Evolutionary conservation across 768 basidiomycete species (phyloP), one percentile per base, ranked within the genome.

Genomic region (Psilocybe tampanensis): DNA sequence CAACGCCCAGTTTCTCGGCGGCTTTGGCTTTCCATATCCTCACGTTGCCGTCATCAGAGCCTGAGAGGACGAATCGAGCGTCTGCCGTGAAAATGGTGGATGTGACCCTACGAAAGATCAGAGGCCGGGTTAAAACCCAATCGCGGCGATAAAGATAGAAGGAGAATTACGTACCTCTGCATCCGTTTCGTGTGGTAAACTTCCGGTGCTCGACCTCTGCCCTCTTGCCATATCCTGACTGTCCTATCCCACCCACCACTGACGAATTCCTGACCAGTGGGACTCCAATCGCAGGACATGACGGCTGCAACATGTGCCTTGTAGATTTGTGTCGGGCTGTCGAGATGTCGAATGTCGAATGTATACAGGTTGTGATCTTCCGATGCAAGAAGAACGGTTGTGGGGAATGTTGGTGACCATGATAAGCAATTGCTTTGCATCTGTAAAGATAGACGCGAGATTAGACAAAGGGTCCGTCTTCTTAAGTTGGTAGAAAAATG

Each of bases 311-410:
- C 96, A 70, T 99, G 97, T 0, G 87, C 95, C 73, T 98, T 98
- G 82, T 96, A 98, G 23, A 98, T 91, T 59, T 96, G 92, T 1
- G 86, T 92, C 3, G 97, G 94, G 1, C 83, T 78, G 12, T 82
- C 74, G 21, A 99, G 80, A 54, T 90, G 84, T 42, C 97, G 85
- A 48, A 98, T 89, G 67, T 99, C 97, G 71, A 97, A 99, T 0
- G 97, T 98, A 72, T 98, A 98, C 22, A 98, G 80, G 66, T 98
- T 97, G 76, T 98, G 95, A 67, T 98, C 96, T 77, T 98, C 97
- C 0, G 95, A 98, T n/a, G 93, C 97, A 7, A 98, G 83, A 8
- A 99, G 84, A 36, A 98, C 75, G 3, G 88, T 79, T 0, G 95
- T 98, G 2, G 97, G 97, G 68, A 95, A 89, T 0, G 94, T 96